Percentiles rank a stretch among this genome's conserved stretches.
phyloP scores from a whole-genome alignment of 73 alveolate species.

The Symbiodinium natans region DNA sequence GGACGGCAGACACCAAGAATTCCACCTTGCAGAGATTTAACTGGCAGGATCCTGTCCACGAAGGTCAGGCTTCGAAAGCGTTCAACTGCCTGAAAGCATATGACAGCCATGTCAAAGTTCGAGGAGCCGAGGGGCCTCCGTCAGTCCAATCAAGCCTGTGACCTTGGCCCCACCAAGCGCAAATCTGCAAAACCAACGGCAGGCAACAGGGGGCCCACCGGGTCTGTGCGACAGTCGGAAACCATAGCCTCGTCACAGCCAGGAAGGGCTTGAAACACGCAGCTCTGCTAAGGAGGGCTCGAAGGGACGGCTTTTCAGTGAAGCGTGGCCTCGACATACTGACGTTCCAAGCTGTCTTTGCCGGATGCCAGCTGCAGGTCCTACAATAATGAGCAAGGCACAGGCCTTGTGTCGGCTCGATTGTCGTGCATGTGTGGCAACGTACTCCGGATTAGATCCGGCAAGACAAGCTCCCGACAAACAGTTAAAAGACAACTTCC shows the following conservation, averaged over 20 bases:
- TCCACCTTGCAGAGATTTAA: constrained; percentile 10
- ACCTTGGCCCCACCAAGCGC: constrained; percentile 5
- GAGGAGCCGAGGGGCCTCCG: neutral
- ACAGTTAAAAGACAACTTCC: no score
- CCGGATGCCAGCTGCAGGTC: constrained; percentile 52
- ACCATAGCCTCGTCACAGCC: constrained; percentile 38
- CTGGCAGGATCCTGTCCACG: no score
- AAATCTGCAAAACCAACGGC: neutral
- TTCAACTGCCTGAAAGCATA: neutral
- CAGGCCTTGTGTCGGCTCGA: no score
- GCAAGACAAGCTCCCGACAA: no score
- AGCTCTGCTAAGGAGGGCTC: no score
- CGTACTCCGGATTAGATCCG: no score
- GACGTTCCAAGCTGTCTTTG: constrained; percentile 57
- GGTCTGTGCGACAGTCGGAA: constrained; percentile 30
- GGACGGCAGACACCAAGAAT: constrained; percentile 71
- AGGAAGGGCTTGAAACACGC: neutral
- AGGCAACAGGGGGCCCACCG: neutral
- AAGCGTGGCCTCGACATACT: neutral
- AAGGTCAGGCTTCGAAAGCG: no score
- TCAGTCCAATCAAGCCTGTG: constrained; percentile 43
- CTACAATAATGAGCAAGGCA: neutral
- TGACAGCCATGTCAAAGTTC: neutral
- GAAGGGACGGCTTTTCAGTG: no score
- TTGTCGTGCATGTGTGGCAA: no score